phyloP scores from a whole-genome alignment of 805 yeast species.

The Myxozyma vanderwaltii region DNA sequence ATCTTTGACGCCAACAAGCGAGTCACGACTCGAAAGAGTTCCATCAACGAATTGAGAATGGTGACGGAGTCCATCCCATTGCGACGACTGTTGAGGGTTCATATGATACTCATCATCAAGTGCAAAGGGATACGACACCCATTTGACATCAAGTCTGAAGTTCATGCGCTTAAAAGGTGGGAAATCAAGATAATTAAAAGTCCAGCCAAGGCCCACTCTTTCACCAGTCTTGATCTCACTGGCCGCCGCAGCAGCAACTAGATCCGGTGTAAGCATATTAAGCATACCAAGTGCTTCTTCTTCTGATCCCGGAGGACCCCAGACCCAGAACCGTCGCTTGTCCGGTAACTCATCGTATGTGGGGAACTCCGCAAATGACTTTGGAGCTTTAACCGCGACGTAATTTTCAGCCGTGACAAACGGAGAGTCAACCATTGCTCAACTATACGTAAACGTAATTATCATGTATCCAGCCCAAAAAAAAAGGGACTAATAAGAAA shows the following conservation, averaged over 20 bases:
- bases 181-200: conserved; percentile 30
- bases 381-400: conserved; percentile 16
- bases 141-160: conserved; percentile 14
- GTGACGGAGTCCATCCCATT: conserved; percentile 44
- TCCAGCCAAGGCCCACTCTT: conserved; percentile 36
- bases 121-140: conserved; percentile 21
- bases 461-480: too few relatives aligned
- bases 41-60: conserved; percentile 36
- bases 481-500: too few relatives aligned
- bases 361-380: conserved; percentile 33
- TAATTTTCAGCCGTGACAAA: conserved; percentile 13
- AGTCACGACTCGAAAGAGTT: conserved; percentile 12
- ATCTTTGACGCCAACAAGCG: conserved; percentile 2
- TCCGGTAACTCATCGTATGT: conserved; percentile 35
- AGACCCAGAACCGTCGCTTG: conserved; percentile 38
- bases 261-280: conserved; percentile 35
- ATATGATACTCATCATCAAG: conserved; percentile 40
- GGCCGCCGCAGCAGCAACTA: conserved; percentile 34
- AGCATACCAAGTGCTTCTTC: conserved; percentile 39
- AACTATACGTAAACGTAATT: too few relatives aligned
- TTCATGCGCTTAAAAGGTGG: conserved; percentile 34
- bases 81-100: conserved; percentile 42
- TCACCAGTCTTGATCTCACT: conserved; percentile 36
- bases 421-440: background rate
- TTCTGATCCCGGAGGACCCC: conserved; percentile 39